Evolutionary conservation across 192 early-diverging fungal species (phyloP).

Genomic region (Backusella psychrophila): DNA sequence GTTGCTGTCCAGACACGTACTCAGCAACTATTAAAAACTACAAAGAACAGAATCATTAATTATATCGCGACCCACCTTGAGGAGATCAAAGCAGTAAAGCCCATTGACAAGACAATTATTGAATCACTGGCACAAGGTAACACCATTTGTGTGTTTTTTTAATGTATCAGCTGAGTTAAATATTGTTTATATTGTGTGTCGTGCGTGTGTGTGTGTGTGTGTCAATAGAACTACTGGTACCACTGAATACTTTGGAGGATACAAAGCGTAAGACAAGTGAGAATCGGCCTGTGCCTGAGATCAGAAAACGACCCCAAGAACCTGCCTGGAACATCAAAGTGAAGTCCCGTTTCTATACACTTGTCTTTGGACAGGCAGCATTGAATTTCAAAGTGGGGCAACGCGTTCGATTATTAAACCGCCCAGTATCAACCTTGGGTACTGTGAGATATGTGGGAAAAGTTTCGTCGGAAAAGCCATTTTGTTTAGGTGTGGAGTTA

Average conservation of each 20-base stretch:
- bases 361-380: neutral
- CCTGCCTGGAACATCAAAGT: conserved; percentile 10
- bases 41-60: conserved; percentile 11
- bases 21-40: conserved; percentile 3
- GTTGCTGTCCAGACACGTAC: conserved; percentile 10
- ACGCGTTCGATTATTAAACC: conserved; percentile 13
- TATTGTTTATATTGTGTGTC: neutral
- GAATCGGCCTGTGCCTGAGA: neutral
- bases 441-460: conserved; percentile 16
- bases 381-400: conserved; percentile 9
- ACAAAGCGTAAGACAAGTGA: neutral
- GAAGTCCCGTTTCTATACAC: neutral
- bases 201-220: neutral
- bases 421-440: conserved; percentile 11
- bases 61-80: conserved; percentile 17
- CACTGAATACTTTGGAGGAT: conserved; percentile 8
- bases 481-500: conserved; percentile 18
- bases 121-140: conserved; percentile 27
- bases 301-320: neutral
- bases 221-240: conserved; percentile 14
- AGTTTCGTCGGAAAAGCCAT: neutral
- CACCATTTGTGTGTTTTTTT: neutral
- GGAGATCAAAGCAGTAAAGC: conserved; percentile 4
- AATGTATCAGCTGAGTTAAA: conserved; percentile 4
- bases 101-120: conserved; percentile 14